These are phyloP conservation scores for Boletus sp. DNA, from an alignment of 768 basidiomycete genomes.

Conservation along the genomic window DNA sequence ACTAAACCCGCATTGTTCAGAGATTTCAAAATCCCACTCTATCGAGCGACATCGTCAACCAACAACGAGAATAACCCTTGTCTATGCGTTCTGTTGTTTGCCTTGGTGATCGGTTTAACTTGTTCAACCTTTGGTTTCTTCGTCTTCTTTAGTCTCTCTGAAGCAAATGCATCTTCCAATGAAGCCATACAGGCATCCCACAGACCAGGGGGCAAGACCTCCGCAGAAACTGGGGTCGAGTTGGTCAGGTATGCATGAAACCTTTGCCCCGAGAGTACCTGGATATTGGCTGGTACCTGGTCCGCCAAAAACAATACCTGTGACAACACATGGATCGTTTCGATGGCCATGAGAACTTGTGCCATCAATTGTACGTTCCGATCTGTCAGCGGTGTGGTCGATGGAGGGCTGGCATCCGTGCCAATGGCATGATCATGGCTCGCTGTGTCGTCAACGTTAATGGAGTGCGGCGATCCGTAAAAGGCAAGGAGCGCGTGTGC, in stretches of 20 bases:
- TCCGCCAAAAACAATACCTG: conserved; percentile 60
- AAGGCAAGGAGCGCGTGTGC: conserved; percentile 57
- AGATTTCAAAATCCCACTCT: not conserved
- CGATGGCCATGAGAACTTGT: conserved; percentile 58
- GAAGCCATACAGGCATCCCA: conserved; percentile 49
- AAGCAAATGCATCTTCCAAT: conserved; percentile 47
- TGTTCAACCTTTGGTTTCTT: conserved; percentile 34
- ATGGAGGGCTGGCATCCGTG: conserved; percentile 10
- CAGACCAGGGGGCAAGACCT: conserved; percentile 33
- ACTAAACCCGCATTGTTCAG: too few species aligned
- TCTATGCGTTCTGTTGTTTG: conserved; percentile 19
- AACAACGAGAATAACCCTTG: conserved; percentile 42
- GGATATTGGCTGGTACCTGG: conserved; percentile 44
- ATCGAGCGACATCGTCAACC: conserved; percentile 37
- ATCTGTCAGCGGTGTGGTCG: conserved; percentile 40
- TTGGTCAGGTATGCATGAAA: conserved; percentile 57
- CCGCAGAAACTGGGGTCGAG: conserved; percentile 17
- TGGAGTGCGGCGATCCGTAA: conserved; percentile 31
- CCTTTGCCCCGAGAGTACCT: conserved; percentile 53
- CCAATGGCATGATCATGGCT: conserved; percentile 12
- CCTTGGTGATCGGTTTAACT: conserved; percentile 18
- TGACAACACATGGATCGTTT: conserved; percentile 57
- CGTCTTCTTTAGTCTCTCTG: conserved; percentile 45
- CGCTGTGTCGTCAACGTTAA: conserved; percentile 8
- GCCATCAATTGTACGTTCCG: conserved; percentile 68